phyloP scores from a whole-genome alignment of 2,329 filamentous ascomycete genomes.

The Furcasterigmium sp. region DNA sequence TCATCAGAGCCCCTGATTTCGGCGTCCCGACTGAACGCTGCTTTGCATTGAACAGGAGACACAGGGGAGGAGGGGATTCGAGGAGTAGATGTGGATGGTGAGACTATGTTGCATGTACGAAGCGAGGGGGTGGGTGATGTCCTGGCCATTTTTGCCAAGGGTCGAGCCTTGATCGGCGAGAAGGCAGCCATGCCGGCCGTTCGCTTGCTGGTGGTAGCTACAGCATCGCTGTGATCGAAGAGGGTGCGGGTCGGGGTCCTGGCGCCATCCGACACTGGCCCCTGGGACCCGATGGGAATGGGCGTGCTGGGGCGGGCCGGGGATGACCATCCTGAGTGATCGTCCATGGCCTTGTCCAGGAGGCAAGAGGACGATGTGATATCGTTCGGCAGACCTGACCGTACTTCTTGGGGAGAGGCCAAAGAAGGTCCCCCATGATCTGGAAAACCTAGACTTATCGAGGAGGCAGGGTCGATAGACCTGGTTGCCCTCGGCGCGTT shows the following conservation, averaged over 20 bases:
- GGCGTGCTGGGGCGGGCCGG: background rate
- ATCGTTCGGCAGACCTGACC: too few relatives aligned
- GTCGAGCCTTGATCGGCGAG: background rate
- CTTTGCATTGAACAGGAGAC: conserved; percentile 17
- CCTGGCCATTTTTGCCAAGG: background rate
- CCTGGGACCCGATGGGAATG: background rate
- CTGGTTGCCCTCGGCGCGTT: too few relatives aligned
- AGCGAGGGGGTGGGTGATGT: background rate
- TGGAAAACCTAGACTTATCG: background rate
- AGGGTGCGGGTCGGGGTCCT: background rate
- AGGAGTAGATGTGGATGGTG: conserved; percentile 1
- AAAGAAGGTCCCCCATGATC: too few relatives aligned
- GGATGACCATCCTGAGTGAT: background rate
- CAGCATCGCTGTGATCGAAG: background rate
- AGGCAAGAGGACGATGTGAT: too few relatives aligned
- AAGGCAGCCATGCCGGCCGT: background rate
- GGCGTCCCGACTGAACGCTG: conserved; percentile 39
- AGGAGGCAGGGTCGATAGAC: background rate
- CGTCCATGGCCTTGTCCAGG: background rate
- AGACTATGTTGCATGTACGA: conserved; percentile 2
- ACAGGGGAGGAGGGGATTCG: conserved; percentile 18
- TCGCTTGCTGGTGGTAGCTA: background rate
- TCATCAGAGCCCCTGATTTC: conserved; percentile 69
- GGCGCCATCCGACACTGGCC: background rate
- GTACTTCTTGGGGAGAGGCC: too few relatives aligned